Base-by-base conservation (phyloP, 2,329 filamentous ascomycete genomes). In the Biscogniauxia sp. region DNA sequence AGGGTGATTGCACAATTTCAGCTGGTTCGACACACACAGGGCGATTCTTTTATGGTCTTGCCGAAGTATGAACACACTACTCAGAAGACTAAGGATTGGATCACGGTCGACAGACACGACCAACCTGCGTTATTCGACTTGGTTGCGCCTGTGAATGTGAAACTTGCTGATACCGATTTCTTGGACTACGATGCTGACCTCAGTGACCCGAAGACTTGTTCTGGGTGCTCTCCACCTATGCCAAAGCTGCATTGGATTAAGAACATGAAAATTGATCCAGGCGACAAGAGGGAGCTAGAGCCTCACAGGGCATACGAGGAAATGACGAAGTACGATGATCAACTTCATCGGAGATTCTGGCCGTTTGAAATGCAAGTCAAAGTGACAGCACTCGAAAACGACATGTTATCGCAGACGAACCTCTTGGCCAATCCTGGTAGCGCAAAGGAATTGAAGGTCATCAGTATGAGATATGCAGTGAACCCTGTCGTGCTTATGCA, bases 321-420 rank as follows among this genome's bases (percentile, higher is more conserved):
- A 7, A 68, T 67, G 41, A 57, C 55, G 1, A 28, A 23, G 1
- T 64, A 62, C 23, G 66, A 68, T 13, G 20, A 19, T 1, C 3
- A 57, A 3, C 28, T 51, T 2, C 64, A 58, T 53, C 15, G 28
- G 1, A 56, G 56, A 20, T 37, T 53, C 5, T 54, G 56, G 0
- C 25, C 53, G 0, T 64, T 69, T 9, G 58, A 64, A 45, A 37
- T 61, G 1, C 57, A 28, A 32, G 20, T 59, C 11, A 19, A 51
- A 55, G 53, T 51, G 17, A 26, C 37, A 11, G 15, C 37, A 45
- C 37, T 11, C 1, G 6, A n/a, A 37, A 15, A 26, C 20, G 23
- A 53, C 20, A 11, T 11, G 5, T 26, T 23, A 8, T 53, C 51
- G 9, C 7, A 17, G 1, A 11, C 3, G 9, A 5, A 28, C 23